phyloP scores from a whole-genome alignment of 202 grass and related monocot genomes.

The Zoysia matrella region DNA sequence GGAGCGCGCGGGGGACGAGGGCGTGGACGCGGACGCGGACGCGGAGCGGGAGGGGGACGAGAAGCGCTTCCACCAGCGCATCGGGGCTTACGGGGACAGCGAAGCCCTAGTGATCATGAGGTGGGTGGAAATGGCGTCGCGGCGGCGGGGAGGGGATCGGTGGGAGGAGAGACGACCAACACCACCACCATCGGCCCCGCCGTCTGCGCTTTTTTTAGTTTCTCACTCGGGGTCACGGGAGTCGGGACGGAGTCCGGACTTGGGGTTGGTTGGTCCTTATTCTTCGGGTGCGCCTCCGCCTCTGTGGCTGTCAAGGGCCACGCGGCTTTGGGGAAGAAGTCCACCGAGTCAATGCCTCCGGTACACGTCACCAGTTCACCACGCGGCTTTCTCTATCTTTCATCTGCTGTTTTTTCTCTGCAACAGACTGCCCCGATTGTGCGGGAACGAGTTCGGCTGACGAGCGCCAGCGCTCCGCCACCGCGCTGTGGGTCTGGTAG shows the following conservation, averaged over 20 bases:
- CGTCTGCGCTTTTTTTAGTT: conserved; percentile 45
- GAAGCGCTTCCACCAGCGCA: conserved; percentile 63
- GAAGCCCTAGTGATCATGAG: conserved; percentile 52
- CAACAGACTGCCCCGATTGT: no score
- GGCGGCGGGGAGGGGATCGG: conserved; percentile 21
- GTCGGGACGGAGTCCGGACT: background rate
- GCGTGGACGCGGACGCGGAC: conserved; percentile 39
- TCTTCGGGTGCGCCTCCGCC: conserved; percentile 1
- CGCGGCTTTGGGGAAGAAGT: conserved; percentile 55
- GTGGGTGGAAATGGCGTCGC: conserved; percentile 39
- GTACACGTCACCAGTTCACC: background rate
- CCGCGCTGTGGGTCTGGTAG: no score
- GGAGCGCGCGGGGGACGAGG: conserved; percentile 51
- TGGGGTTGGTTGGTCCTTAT: conserved; percentile 25
- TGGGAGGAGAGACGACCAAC: conserved; percentile 52
- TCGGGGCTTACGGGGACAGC: conserved; percentile 37
- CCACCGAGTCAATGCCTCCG: conserved; percentile 51
- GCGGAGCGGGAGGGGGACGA: conserved; percentile 29
- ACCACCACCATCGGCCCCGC: conserved; percentile 45
- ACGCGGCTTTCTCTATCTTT: no score
- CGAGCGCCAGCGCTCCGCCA: no score
- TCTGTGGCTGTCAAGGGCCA: conserved; percentile 18
- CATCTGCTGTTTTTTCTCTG: no score
- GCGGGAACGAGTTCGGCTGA: no score
- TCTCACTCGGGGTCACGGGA: conserved; percentile 23